Conservation (phyloP, 1,284 basidiomycete species). For the Malassezia japonica region DNA sequence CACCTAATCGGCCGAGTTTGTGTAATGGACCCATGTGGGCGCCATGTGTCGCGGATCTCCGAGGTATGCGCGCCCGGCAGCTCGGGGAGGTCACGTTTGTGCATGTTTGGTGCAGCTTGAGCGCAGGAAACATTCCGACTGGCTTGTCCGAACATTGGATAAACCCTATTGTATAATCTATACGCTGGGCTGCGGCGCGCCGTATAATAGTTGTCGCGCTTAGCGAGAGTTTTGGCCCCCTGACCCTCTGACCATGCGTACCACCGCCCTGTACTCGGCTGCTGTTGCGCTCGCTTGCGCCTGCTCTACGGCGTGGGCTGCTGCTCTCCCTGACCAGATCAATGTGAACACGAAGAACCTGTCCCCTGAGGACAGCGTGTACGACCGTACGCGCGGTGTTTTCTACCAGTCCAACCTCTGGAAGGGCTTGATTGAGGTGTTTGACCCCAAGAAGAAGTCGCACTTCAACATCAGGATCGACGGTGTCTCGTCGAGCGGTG, state of each 20-base stretch:
- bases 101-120: too few relatives aligned
- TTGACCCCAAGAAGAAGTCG: constrained; percentile 17
- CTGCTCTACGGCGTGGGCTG: constrained; percentile 1
- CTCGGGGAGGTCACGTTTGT: too few relatives aligned
- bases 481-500: constrained; percentile 27
- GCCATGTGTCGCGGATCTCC: too few relatives aligned
- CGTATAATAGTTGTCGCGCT: too few relatives aligned
- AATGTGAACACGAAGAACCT: constrained; percentile 34
- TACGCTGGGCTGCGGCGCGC: too few relatives aligned
- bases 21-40: too few relatives aligned
- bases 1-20: too few relatives aligned
- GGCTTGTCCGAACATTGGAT: too few relatives aligned
- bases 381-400: constrained; percentile 27
- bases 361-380: constrained; percentile 38
- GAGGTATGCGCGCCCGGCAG: too few relatives aligned
- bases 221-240: too few relatives aligned
- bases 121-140: too few relatives aligned
- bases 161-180: too few relatives aligned
- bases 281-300: neutral
- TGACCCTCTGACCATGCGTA: constrained; percentile 9
- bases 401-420: constrained; percentile 45
- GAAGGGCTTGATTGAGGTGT: constrained; percentile 33
- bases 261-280: neutral
- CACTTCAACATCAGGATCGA: constrained; percentile 37
- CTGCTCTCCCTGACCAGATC: constrained; percentile 25